Evolutionary conservation across 2,329 filamentous ascomycete species (phyloP).

Genomic region (Venturia asperata): DNA sequence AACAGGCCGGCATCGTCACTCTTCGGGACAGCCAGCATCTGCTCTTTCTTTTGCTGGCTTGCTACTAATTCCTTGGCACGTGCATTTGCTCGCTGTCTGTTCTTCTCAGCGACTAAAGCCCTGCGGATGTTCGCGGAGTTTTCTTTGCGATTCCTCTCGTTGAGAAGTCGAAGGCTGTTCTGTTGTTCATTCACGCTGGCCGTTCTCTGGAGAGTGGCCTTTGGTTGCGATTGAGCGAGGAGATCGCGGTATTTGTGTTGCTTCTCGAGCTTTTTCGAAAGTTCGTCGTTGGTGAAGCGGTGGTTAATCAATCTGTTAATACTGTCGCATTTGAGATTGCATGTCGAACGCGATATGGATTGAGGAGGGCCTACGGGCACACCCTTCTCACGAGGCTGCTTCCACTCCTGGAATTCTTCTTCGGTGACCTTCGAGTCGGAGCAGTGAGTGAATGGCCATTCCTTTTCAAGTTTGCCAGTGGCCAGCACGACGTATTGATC

Average conservation of each 20-base stretch:
- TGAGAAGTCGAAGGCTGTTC: constrained; percentile 75
- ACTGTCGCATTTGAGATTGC: constrained; percentile 49
- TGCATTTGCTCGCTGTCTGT: constrained; percentile 37
- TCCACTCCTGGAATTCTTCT: constrained; percentile 75
- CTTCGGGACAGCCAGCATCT: constrained; percentile 29
- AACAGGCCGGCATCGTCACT: constrained; percentile 40
- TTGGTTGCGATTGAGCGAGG: constrained; percentile 20
- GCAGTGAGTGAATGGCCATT: constrained; percentile 85
- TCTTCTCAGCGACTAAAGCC: constrained; percentile 71
- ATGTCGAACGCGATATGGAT: constrained; percentile 63
- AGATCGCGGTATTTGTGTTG: constrained; percentile 43
- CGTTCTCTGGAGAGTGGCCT: constrained; percentile 26
- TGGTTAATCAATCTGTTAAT: constrained; percentile 75
- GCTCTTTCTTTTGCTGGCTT: constrained; percentile 46
- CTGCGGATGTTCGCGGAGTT: constrained; percentile 89
- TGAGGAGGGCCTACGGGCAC: constrained; percentile 58
- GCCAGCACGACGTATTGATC: constrained; percentile 77
- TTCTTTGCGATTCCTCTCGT: constrained; percentile 72
- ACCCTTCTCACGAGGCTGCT: constrained; percentile 47
- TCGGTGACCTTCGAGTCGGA: constrained; percentile 83
- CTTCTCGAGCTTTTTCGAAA: constrained; percentile 69
- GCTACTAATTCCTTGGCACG: constrained; percentile 54
- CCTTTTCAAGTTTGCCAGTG: constrained; percentile 74
- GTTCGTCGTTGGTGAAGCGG: constrained; percentile 73
- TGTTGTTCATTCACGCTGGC: constrained; percentile 57